Conservation (phyloP, 1,284 basidiomycete genomes). For the Cryptococcus sp. region DNA sequence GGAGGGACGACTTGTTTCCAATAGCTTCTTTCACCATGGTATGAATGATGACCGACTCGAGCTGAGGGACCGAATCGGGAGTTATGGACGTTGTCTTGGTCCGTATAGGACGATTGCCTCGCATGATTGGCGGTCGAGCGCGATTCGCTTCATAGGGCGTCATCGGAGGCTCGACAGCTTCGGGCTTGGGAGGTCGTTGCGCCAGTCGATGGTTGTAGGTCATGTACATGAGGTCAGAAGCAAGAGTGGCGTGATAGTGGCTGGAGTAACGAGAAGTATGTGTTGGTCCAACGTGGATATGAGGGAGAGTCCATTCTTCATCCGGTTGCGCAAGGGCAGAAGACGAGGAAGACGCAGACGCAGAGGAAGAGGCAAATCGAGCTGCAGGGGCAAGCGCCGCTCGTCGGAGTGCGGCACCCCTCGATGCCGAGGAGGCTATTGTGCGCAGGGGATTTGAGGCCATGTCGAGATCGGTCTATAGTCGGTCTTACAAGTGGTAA, state of each 20-base stretch:
- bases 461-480: conserved; percentile 1
- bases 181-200: conserved; percentile 24
- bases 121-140: conserved; percentile 40
- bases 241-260: conserved; percentile 81
- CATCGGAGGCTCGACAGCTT: conserved; percentile 33
- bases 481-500: too few relatives aligned
- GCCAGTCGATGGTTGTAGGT: conserved; percentile 74
- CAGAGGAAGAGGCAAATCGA: conserved; percentile 17
- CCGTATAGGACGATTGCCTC: conserved; percentile 47
- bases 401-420: conserved; percentile 3
- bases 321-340: conserved; percentile 1
- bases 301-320: conserved; percentile 32
- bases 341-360: conserved; percentile 3
- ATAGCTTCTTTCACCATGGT: conserved; percentile 80
- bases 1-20: conserved; percentile 71
- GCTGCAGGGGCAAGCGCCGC: conserved; percentile 7
- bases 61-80: conserved; percentile 67
- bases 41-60: conserved; percentile 84
- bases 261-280: conserved; percentile 75
- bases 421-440: conserved; percentile 8
- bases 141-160: conserved; percentile 54
- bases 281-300: conserved; percentile 59
- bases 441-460: conserved; percentile 11
- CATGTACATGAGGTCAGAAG: conserved; percentile 92
- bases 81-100: conserved; percentile 58